A percentile compares a stretch with the other conserved stretches of the same genome.
phyloP scores from a whole-genome alignment of 2,329 filamentous ascomycete genomes.

The Fusarium nurragi region DNA sequence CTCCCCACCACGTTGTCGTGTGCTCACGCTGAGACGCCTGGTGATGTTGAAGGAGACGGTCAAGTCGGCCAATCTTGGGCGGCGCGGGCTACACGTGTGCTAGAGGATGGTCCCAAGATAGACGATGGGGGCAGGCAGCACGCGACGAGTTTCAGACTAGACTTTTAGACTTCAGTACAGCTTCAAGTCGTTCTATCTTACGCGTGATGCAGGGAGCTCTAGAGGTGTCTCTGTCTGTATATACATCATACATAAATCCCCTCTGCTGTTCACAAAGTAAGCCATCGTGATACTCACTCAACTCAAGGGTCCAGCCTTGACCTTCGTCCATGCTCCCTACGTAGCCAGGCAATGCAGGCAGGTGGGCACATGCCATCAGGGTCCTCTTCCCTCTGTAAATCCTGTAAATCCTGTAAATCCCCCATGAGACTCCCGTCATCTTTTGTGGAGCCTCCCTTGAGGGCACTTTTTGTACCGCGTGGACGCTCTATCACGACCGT shows the following conservation, averaged over 20 bases:
- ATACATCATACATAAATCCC: too few species aligned
- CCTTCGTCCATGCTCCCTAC: slow-evolving; percentile 16
- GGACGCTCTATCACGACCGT: slow-evolving; percentile 17
- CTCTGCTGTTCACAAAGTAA: too few species aligned
- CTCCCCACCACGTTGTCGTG: slow-evolving; percentile 29
- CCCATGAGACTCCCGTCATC: not conserved
- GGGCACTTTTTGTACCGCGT: slow-evolving; percentile 16
- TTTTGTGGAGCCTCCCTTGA: slow-evolving; percentile 16
- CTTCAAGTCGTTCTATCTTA: not conserved
- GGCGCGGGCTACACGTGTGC: slow-evolving; percentile 41
- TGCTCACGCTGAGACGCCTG: slow-evolving; percentile 30
- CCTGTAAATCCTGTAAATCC: too few species aligned
- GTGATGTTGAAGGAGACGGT: slow-evolving; percentile 18
- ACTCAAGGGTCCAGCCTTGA: slow-evolving; percentile 27
- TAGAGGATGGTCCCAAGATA: slow-evolving; percentile 13
- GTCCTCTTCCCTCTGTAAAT: slow-evolving; percentile 21
- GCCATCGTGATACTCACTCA: too few species aligned
- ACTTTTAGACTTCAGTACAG: not conserved
- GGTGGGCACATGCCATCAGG: slow-evolving; percentile 33
- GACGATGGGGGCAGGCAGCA: slow-evolving; percentile 12
- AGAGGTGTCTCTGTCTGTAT: too few species aligned
- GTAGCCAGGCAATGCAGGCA: not conserved
- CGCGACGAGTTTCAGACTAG: slow-evolving; percentile 28
- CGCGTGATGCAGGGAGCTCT: too few species aligned
- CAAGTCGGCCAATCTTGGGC: slow-evolving; percentile 40